Evolutionary conservation across 2,329 filamentous ascomycete genomes (phyloP).

Genomic region (Aspergillus thermomutatus): DNA sequence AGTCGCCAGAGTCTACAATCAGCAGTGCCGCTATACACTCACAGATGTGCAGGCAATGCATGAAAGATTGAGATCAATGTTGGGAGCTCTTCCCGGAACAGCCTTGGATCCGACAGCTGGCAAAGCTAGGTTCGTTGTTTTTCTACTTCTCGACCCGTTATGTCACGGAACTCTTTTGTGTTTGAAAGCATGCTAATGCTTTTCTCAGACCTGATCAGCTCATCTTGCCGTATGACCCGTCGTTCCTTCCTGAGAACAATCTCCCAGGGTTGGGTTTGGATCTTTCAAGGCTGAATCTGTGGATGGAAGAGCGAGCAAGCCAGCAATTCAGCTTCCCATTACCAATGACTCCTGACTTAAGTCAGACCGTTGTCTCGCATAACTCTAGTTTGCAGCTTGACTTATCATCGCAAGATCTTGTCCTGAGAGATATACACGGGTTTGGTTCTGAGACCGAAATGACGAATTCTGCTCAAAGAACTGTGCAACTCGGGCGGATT

Average conservation of each 20-base stretch:
- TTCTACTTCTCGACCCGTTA: neutral
- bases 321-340: slow-evolving; percentile 32
- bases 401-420: slow-evolving; percentile 47
- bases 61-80: slow-evolving; percentile 66
- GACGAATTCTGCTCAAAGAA: slow-evolving; percentile 34
- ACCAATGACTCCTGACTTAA: slow-evolving; percentile 31
- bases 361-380: slow-evolving; percentile 25
- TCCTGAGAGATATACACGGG: slow-evolving; percentile 33
- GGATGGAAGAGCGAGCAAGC: slow-evolving; percentile 29
- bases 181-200: neutral
- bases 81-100: slow-evolving; percentile 55
- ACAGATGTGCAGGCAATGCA: slow-evolving; percentile 74
- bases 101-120: slow-evolving; percentile 68
- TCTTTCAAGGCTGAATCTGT: slow-evolving; percentile 44
- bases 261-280: slow-evolving; percentile 60
- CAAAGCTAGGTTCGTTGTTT: slow-evolving; percentile 62
- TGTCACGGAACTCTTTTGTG: neutral
- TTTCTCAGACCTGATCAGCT: slow-evolving; percentile 68
- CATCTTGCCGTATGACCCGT: slow-evolving; percentile 75
- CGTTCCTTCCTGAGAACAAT: slow-evolving; percentile 66
- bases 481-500: slow-evolving; percentile 25
- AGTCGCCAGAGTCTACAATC: slow-evolving; percentile 76
- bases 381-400: slow-evolving; percentile 38
- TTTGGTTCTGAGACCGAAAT: slow-evolving; percentile 44
- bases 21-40: slow-evolving; percentile 85